Conservation (phyloP, 1,284 basidiomycete species). For the Cutaneotrichosporon cutaneum region DNA sequence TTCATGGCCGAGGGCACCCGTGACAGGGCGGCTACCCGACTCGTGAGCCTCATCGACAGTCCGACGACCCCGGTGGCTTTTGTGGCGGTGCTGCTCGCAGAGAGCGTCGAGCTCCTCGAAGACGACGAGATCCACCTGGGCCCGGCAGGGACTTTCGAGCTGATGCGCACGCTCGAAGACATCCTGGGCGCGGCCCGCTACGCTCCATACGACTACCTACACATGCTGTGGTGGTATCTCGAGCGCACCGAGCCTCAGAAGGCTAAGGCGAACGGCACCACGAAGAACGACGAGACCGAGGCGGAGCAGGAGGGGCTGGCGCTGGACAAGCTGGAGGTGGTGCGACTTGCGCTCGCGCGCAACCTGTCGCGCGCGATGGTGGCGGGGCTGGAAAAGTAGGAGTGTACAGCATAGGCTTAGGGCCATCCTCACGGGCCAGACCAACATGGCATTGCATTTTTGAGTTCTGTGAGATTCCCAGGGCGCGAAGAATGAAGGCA, state of each 20-base stretch:
- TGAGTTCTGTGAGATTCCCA: too few species aligned
- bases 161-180: slow-evolving; percentile 55
- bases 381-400: slow-evolving; percentile 32
- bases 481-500: too few species aligned
- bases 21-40: slow-evolving; percentile 47
- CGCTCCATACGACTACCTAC: slow-evolving; percentile 46
- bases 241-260: slow-evolving; percentile 7
- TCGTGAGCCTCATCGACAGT: slow-evolving; percentile 51
- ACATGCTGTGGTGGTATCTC: slow-evolving; percentile 32
- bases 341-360: slow-evolving; percentile 52
- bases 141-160: slow-evolving; percentile 52
- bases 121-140: slow-evolving; percentile 50
- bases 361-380: slow-evolving; percentile 48
- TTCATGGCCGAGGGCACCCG: slow-evolving; percentile 46
- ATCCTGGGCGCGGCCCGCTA: slow-evolving; percentile 42
- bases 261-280: slow-evolving; percentile 8
- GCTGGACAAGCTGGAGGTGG: slow-evolving; percentile 52
- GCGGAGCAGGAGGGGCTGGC: slow-evolving; percentile 32
- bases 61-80: slow-evolving; percentile 53
- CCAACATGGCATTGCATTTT: not conserved
- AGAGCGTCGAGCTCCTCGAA: slow-evolving; percentile 52
- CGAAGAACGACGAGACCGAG: slow-evolving; percentile 23
- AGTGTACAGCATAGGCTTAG: not conserved
- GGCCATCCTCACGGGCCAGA: not conserved
- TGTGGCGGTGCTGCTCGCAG: slow-evolving; percentile 54